phyloP scores from a whole-genome alignment of 768 basidiomycete genomes.

The Sporobolomyces pararoseus region DNA sequence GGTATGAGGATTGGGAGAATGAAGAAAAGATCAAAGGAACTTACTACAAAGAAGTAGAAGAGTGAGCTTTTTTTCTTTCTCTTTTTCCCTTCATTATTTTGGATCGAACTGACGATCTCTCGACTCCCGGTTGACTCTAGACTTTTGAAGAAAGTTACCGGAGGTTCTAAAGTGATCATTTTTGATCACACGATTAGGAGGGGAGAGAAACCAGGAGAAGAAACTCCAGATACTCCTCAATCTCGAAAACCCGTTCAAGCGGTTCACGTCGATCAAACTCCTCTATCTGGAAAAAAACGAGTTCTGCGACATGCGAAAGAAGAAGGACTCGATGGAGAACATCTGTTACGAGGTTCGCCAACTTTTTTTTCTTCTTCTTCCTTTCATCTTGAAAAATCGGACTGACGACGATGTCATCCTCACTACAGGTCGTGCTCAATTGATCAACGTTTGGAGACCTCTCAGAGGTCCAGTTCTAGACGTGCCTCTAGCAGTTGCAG shows the following conservation, averaged over 20 bases:
- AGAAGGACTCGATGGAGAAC: conserved; percentile 50
- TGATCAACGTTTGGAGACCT: conserved; percentile 41
- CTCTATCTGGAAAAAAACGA: conserved; percentile 49
- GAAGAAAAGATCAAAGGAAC: conserved; percentile 58
- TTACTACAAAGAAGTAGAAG: conserved; percentile 63
- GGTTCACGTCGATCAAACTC: conserved; percentile 56
- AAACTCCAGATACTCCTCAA: conserved; percentile 32
- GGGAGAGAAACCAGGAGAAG: conserved; percentile 12
- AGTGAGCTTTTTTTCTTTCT: conserved; percentile 38
- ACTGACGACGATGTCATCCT: not conserved
- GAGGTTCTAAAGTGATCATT: conserved; percentile 60
- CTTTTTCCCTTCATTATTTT: too few relatives aligned
- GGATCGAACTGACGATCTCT: too few relatives aligned
- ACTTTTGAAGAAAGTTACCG: conserved; percentile 60
- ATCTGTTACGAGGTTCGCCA: conserved; percentile 48
- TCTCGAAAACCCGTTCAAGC: conserved; percentile 30
- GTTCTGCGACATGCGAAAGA: conserved; percentile 52
- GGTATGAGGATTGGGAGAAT: conserved; percentile 54
- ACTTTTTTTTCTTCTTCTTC: not conserved
- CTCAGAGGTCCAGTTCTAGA: conserved; percentile 34
- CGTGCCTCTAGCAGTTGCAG: conserved; percentile 30
- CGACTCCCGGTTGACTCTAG: not conserved
- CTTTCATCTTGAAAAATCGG: not conserved
- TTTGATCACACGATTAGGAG: conserved; percentile 61
- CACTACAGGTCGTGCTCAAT: conserved; percentile 16